Evolutionary conservation across 495 filamentous ascomycete genomes (phyloP).

Genomic region (Schizothecium vesticola): DNA sequence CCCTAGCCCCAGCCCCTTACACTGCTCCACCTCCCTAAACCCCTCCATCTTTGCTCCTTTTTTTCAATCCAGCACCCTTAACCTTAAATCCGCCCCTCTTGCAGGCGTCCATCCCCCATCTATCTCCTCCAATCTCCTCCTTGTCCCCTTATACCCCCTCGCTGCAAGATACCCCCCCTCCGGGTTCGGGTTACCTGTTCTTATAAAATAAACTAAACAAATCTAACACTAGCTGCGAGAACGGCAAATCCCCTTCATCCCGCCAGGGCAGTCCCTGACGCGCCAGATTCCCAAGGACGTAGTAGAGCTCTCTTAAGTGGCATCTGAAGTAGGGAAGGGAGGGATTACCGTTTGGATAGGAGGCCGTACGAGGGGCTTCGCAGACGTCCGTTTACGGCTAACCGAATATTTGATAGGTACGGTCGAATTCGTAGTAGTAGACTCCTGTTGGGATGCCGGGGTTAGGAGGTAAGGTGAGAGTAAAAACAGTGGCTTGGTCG

Average conservation of each 20-base stretch:
- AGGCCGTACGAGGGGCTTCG: slow-evolving; percentile 34
- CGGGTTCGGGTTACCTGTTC: slow-evolving; percentile 35
- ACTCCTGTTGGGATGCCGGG: slow-evolving; percentile 24
- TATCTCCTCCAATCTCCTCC: slow-evolving; percentile 22
- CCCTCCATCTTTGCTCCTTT: slow-evolving; percentile 25
- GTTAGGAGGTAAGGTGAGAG: slow-evolving; percentile 26
- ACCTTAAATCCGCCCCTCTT: slow-evolving; percentile 17
- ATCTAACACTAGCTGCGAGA: slow-evolving; percentile 34
- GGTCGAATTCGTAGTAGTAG: slow-evolving; percentile 49
- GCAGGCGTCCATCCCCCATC: slow-evolving; percentile 28
- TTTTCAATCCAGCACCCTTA: slow-evolving; percentile 34
- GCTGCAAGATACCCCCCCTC: slow-evolving; percentile 26
- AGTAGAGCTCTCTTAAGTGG: slow-evolving; percentile 35
- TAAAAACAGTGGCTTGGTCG: slow-evolving; percentile 43
- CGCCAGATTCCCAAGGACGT: slow-evolving; percentile 36
- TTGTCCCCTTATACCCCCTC: slow-evolving; percentile 28
- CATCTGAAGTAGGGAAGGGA: slow-evolving; percentile 28
- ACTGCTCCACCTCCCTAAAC: slow-evolving; percentile 6
- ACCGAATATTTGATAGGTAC: slow-evolving; percentile 45
- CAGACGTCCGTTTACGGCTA: slow-evolving; percentile 45
- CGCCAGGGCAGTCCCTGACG: slow-evolving; percentile 30
- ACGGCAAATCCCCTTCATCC: slow-evolving; percentile 33
- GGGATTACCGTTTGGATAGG: slow-evolving; percentile 41
- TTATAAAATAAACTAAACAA: slow-evolving; percentile 32
- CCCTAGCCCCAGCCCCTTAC: slow-evolving; percentile 2